Evolutionary conservation across 192 early-diverging fungal species (phyloP), one percentile per base, ranked within the genome.

Genomic region (Paraglomus occultum): DNA sequence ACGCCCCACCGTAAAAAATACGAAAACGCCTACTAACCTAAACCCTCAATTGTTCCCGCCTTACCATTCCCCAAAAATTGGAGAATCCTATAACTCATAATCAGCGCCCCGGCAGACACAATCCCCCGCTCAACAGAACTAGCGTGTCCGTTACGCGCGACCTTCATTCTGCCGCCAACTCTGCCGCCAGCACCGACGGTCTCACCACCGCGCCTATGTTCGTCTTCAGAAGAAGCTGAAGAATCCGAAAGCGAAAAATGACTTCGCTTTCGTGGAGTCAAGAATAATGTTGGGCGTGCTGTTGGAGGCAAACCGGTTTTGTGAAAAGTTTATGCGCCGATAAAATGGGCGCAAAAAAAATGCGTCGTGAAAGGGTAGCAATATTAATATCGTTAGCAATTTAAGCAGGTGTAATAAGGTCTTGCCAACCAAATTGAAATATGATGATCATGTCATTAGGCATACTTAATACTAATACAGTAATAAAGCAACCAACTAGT

Each of bases 281-380:
- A 69, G 52, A 8, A 69, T 42, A 57, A 69, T 47, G 42, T 69
- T 69, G 49, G 51, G n/a, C 57, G 44, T 44, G 20, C 22, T 46
- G 52, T 57, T 23, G 67, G 48, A 20, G 43, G 42, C 67, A 67
- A 43, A 50, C 6, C 51, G 18, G 51, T 9, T 15, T 31, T 31
- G 31, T 31, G 31, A 31, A 31, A 3, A 31, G 31, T 31, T n/a
- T n/a, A 31, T 31, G 31, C 31, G 31, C 31, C 31, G 31, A 31
- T 31, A 31, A 31, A 31, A 31, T 31, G 31, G 31, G 3, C 31
- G 31, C 31, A 31, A 31, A 31, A 31, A n/a, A 31, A 31, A 31
- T 31, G 31, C 31, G 31, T 31, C 3, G 31, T 31, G 31, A 31
- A 31, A 31, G 31, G 31, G 31, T 31, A 31, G 31, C 3, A 31